Conservation (phyloP, 106 monocot genomes). For the Dioscorea zingiberensis region DNA sequence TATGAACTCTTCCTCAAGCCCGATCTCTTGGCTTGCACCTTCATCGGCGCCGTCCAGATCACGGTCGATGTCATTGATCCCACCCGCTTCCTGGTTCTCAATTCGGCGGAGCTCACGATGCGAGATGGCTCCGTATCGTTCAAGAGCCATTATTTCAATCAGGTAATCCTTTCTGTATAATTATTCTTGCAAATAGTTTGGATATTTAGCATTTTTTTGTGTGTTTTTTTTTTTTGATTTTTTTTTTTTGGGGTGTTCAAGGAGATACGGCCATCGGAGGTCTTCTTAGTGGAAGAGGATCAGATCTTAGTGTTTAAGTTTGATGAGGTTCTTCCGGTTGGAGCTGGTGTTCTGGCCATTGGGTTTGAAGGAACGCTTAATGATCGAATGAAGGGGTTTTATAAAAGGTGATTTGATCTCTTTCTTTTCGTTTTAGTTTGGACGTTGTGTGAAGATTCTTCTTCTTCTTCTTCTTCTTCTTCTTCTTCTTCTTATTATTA, state of each 20-base stretch:
- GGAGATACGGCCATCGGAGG: slow-evolving; percentile 45
- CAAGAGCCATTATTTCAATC: slow-evolving; percentile 7
- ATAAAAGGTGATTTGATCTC: slow-evolving; percentile 50
- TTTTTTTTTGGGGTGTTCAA: slow-evolving; percentile 5
- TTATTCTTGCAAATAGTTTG: background rate
- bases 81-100: slow-evolving; percentile 83
- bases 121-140: slow-evolving; percentile 41
- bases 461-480: too few species aligned
- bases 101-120: slow-evolving; percentile 68
- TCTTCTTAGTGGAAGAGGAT: slow-evolving; percentile 40
- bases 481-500: too few species aligned
- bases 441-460: too few species aligned
- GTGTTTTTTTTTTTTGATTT: background rate
- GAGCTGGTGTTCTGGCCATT: slow-evolving; percentile 48
- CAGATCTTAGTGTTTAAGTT: slow-evolving; percentile 77
- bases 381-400: slow-evolving; percentile 94
- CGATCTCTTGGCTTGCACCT: slow-evolving; percentile 63
- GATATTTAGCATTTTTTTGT: background rate
- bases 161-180: slow-evolving; percentile 5
- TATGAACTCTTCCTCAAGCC: slow-evolving; percentile 68
- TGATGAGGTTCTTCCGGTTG: slow-evolving; percentile 43
- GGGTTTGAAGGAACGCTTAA: slow-evolving; percentile 64
- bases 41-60: slow-evolving; percentile 60
- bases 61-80: slow-evolving; percentile 42
- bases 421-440: background rate